Evolutionary conservation across 2,329 filamentous ascomycete genomes (phyloP), one percentile per base, ranked within the genome.

Genomic region (Ophidiomyces ophidiicola): DNA sequence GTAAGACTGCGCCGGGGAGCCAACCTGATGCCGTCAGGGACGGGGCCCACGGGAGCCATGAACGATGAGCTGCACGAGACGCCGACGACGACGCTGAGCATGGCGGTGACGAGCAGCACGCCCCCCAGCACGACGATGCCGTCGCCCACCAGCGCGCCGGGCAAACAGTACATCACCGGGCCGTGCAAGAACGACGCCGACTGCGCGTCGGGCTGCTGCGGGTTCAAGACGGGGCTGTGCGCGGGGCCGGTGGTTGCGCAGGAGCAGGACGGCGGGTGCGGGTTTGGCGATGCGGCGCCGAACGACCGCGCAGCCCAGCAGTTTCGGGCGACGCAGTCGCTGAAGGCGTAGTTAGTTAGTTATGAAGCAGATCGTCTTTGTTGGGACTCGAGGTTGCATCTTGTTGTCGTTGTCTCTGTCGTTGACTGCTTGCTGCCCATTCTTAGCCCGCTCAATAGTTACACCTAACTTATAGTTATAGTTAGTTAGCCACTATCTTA

Each of bases 141-240:
- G 29, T 33, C 20, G 20, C 30, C n/a, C 3, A 26, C 21, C 12
- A 38, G 26, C 17, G 28, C 23, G 18, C 29, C 41, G 8, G 58
- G 52, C 21, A 56, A 46, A 3, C 60, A 63, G 39, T 63, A 62
- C 50, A 61, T 63, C 48, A 62, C 59, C 11, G 60, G 59, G 1
- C 38, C 52, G 5, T 63, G 60, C 33, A 45, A 48, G 2, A 54
- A 55, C 3, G 58, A 61, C 37, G 57, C 58, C 4, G 58, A 62
- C 42, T 63, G 60, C 33, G 57, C 56, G 3, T 53, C 54, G 14
- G 53, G 50, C 10, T 53, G 40, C 52, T 61, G 29, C 54, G 53
- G 45, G 54, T 59, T 12, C 56, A 55, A 44, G 52, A 55, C 52
- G 18, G 56, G 56, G 4, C 50, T 50, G 19, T 61, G 58, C 32